Evolutionary conservation across 257 asterid genomes (phyloP), one percentile per base, ranked within the genome.

Genomic region (Coffea canephora): DNA sequence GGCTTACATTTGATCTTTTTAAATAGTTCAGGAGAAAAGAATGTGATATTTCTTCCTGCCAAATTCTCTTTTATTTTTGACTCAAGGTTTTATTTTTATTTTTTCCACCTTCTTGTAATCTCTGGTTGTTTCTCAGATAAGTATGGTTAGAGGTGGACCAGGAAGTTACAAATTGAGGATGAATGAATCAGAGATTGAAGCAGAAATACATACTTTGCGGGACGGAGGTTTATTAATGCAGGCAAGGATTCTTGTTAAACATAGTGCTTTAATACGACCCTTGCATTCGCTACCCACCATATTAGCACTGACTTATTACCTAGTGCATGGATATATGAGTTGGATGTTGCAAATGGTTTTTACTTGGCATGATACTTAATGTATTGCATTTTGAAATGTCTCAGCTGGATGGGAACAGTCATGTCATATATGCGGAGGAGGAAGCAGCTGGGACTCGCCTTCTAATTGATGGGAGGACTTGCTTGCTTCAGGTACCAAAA

Each of bases 391-490:
- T 66, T 83, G 73, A 77, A 54, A 81, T 85, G 45, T 86, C 50
- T 86, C 97, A 96, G 99, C 86, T 96, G 87, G 88, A 92, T 76
- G 98, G 97, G 66, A 96, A 94, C 86, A 96, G 99, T 87, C 99
- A 96, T 81, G 92, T 96, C 62, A 78, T 96, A 81, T 96, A 96
- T 69, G 97, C 98, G 45, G 99, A 96, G 89, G 99, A 96, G 87
- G 99, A 96, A 85, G 98, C 99, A 25, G 99, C 99, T 55, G 99
- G 99, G 77, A 96, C 99, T 74, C 99, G 98, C 68, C 97, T 96
- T 78, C 98, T 96, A 81, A 96, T 96, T 76, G 99, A 96, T 86
- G 99, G 99, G 80, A 89, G 99, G 77, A 96, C 99, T 77, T 96
- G 99, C 84, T 91, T 96, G 89, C 99, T 96, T 88, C 99, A 96